Conservation (phyloP, 805 yeast species). For the Candida coleopterorum region DNA sequence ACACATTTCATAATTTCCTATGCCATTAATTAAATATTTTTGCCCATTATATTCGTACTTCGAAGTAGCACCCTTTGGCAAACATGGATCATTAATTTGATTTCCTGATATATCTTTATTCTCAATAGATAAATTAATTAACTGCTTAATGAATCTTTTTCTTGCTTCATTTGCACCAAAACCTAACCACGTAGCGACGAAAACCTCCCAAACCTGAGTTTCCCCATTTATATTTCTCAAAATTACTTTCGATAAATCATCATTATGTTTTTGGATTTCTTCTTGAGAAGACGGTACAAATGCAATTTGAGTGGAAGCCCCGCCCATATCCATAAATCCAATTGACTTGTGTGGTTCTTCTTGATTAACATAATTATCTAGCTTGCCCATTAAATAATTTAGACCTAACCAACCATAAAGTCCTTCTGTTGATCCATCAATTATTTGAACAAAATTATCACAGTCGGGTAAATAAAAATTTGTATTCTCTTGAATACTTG, state of each 20-base stretch:
- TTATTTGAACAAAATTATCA: slow-evolving; percentile 68
- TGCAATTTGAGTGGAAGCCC: slow-evolving; percentile 95
- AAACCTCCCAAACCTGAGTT: slow-evolving; percentile 73
- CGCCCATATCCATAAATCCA: slow-evolving; percentile 99
- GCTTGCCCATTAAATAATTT: slow-evolving; percentile 72
- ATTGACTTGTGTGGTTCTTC: slow-evolving; percentile 49
- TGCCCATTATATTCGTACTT: slow-evolving; percentile 45
- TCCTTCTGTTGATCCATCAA: slow-evolving; percentile 94
- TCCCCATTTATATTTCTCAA: slow-evolving; percentile 69
- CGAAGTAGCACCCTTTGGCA: slow-evolving; percentile 58
- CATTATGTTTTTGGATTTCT: slow-evolving; percentile 61
- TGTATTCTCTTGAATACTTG: slow-evolving; percentile 47
- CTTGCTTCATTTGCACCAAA: slow-evolving; percentile 97
- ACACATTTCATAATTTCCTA: slow-evolving; percentile 77
- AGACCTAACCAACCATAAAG: slow-evolving; percentile 93
- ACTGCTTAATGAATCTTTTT: slow-evolving; percentile 57
- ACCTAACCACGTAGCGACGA: slow-evolving; percentile 96
- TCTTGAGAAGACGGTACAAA: slow-evolving; percentile 69
- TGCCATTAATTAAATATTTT: slow-evolving; percentile 55
- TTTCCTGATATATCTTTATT: slow-evolving; percentile 10
- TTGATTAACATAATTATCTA: slow-evolving; percentile 43
- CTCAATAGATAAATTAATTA: slow-evolving; percentile 33
- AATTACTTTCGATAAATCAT: slow-evolving; percentile 65
- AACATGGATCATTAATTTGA: slow-evolving; percentile 67
- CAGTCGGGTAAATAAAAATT: slow-evolving; percentile 58